Evolutionary conservation across 306 rosid genomes (phyloP).

Genomic region (Inga leiocalycina): DNA sequence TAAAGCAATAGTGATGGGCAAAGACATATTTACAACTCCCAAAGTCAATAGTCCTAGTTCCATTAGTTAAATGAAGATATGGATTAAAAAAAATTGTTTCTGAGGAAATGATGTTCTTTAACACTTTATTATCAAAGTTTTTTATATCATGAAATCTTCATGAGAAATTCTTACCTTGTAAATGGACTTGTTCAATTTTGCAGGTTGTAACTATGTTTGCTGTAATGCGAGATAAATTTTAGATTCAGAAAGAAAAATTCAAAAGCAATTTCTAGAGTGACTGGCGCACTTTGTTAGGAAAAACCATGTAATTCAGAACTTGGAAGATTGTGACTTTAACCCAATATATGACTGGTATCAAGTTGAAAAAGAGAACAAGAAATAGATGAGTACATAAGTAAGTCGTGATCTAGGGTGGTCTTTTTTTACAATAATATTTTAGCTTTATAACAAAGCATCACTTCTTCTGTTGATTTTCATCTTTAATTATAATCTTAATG

Average conservation of each 20-base stretch:
- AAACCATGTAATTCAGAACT: conserved; percentile 81
- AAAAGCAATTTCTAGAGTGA: conserved; percentile 97
- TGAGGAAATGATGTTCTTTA: background rate
- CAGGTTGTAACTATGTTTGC: conserved; percentile 99
- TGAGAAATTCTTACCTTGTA: background rate
- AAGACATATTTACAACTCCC: conserved; percentile 16
- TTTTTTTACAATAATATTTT: too few species aligned
- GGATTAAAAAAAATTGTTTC: background rate
- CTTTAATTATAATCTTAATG: conserved; percentile 24
- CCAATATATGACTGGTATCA: conserved; percentile 94
- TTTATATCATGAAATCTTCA: conserved; percentile 2
- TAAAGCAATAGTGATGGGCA: conserved; percentile 6
- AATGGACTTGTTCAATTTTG: conserved; percentile 33
- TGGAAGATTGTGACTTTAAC: conserved; percentile 92
- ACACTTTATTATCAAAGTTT: background rate
- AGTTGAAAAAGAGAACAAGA: conserved; percentile 89
- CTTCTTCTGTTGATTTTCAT: background rate
- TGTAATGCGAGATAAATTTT: conserved; percentile 96
- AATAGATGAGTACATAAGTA: conserved; percentile 40
- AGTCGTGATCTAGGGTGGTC: too few species aligned
- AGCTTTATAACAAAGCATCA: too few species aligned
- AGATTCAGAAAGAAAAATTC: conserved; percentile 74
- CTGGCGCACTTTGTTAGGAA: conserved; percentile 92
- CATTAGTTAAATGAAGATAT: conserved; percentile 4
- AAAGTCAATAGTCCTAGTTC: background rate